Base-by-base conservation (phyloP, 2,329 filamentous ascomycete genomes). In the Cladobotryum mycophilum region DNA sequence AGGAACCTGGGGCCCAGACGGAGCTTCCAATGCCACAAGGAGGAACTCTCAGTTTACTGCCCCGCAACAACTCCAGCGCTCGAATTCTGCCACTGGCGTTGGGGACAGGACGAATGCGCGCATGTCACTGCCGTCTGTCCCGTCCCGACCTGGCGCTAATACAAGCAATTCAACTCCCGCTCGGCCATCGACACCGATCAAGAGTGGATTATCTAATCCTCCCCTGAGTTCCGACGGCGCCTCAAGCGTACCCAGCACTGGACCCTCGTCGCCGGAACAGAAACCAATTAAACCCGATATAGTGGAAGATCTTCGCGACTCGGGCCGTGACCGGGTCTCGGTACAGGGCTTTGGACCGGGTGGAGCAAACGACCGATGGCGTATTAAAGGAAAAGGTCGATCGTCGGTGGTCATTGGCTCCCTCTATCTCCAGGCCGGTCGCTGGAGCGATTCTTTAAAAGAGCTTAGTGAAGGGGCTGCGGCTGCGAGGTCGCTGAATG, bases 391-490 rank as follows among this genome's bases (percentile, higher is more conserved):
- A 30, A 91, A 87, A 66, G 86, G 87, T 25, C 83, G 92, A 49
- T 79, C 88, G 13, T 82, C 82, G 18, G 84, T 96, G 51, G 80
- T 95, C 8, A 77, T 95, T 58, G 92, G 89, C 1, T 89, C 87
- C 14, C 75, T 96, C 57, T 95, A 92, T 65, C 80, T 99, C 58
- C 87, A 91, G 67, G 87, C 89, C 48, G 93, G 93, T 22, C 82
- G 90, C 55, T 96, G 93, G 90, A 81, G 78, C 44, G 91, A 97
- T 69, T 91, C 92, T 7, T 68, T 97, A 42, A 86, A 82, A 64
- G 89, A 95, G 63, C 79, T 96, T 18, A 76, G 82, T 9, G 92
- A 96, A 53, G 89, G 86, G 48, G 90, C 88, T 2, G 80, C 80
- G 9, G 82, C 85, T 58, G 86, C 89, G 14, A 86, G 89, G 60